These are phyloP conservation scores for Trichoderma gracile DNA, from an alignment of 2,329 filamentous ascomycete genomes.

Conservation along the genomic window DNA sequence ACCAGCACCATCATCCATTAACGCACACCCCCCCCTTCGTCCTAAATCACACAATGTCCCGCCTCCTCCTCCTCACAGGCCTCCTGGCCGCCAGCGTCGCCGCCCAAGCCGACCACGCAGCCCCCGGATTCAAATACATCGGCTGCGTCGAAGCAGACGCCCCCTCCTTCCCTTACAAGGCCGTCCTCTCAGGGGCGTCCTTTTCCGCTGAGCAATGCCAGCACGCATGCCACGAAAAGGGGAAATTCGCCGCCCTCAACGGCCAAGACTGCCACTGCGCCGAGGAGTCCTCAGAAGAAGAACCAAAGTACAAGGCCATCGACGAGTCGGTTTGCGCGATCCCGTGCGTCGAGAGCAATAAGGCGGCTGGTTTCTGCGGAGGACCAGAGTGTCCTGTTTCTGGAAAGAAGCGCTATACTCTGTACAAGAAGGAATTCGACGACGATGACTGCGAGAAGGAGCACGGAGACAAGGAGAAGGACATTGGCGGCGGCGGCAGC, in stretches of 20 bases:
- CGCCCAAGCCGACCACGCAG: slow-evolving; percentile 30
- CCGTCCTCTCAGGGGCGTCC: slow-evolving; percentile 21
- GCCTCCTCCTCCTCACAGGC: slow-evolving; percentile 27
- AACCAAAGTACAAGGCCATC: slow-evolving; percentile 26
- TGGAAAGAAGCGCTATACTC: slow-evolving; percentile 27
- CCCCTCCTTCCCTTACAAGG: slow-evolving; percentile 28
- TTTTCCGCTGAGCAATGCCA: slow-evolving; percentile 32
- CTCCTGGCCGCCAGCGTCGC: slow-evolving; percentile 33
- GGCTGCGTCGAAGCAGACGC: slow-evolving; percentile 34
- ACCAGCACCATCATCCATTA: too few relatives aligned
- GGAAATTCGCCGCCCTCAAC: slow-evolving; percentile 32
- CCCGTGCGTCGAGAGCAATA: slow-evolving; percentile 29
- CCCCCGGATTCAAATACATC: slow-evolving; percentile 32
- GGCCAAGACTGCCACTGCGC: slow-evolving; percentile 32
- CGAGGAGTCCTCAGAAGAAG: not conserved
- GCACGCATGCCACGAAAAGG: slow-evolving; percentile 27
- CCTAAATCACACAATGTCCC: slow-evolving; percentile 28
- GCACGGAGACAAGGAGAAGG: slow-evolving; percentile 6
- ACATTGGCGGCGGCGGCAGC: not conserved
- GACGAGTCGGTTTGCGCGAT: slow-evolving; percentile 30
- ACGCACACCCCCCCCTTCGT: too few relatives aligned
- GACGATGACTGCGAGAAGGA: slow-evolving; percentile 4
- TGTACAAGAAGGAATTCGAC: slow-evolving; percentile 27
- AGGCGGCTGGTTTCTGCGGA: slow-evolving; percentile 32
- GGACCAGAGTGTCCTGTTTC: slow-evolving; percentile 25